Conservation (phyloP, 768 basidiomycete genomes). For the Russula emetica region DNA sequence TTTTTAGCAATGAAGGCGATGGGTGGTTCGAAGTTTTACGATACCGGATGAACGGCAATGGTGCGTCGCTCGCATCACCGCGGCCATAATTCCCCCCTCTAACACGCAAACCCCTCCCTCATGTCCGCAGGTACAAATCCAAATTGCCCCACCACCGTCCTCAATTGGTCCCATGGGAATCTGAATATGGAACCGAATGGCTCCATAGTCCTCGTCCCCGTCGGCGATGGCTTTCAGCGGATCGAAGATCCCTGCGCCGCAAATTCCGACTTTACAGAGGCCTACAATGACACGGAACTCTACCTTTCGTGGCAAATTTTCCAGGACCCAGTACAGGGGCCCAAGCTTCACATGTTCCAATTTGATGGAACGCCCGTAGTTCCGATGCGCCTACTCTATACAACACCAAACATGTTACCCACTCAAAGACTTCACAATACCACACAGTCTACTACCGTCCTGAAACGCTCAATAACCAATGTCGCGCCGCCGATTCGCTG, state of each 20-base stretch:
- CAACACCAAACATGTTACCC: conserved; percentile 83
- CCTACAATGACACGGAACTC: conserved; percentile 73
- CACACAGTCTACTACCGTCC: not conserved
- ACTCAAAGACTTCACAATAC: conserved; percentile 59
- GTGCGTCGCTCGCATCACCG: conserved; percentile 39
- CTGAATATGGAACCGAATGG: conserved; percentile 57
- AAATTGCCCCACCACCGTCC: conserved; percentile 82
- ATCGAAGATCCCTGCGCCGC: conserved; percentile 92
- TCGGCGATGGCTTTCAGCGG: conserved; percentile 90
- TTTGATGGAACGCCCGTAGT: conserved; percentile 75
- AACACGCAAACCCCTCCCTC: not conserved
- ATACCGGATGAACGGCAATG: conserved; percentile 87
- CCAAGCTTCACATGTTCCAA: conserved; percentile 71
- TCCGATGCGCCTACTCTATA: conserved; percentile 61
- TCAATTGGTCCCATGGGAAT: conserved; percentile 84
- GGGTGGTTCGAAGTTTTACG: conserved; percentile 86
- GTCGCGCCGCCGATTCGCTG: not conserved
- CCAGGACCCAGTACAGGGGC: conserved; percentile 54
- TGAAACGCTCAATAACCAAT: not conserved
- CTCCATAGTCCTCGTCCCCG: conserved; percentile 68
- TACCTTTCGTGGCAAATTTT: conserved; percentile 68
- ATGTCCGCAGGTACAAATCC: conserved; percentile 62
- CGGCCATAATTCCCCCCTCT: not conserved
- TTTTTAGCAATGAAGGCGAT: conserved; percentile 50
- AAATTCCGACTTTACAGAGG: conserved; percentile 79